Base-by-base conservation (phyloP, 768 basidiomycete genomes). In the Lentinula aciculospora region DNA sequence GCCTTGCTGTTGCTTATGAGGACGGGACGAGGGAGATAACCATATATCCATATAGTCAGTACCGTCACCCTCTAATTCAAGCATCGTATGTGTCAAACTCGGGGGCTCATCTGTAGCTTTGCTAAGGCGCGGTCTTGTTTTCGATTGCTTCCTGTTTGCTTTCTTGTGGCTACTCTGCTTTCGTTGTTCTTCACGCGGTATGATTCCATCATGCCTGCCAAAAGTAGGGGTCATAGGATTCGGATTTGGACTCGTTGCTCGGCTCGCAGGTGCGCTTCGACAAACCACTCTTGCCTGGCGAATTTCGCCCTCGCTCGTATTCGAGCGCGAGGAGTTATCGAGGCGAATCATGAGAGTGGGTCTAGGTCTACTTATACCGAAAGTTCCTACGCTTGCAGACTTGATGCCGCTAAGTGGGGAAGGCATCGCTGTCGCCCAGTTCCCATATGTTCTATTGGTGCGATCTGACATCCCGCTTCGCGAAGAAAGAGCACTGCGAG, bases 181-280 rank as follows among this genome's bases (percentile, higher is more conserved):
- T 50, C 19, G 39, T 10, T 53, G 34, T 53, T 6, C 32, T 12
- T 29, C 6, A 2, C 28, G 46, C 5, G 17, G n/a, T n/a, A n/a
- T n/a, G n/a, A n/a, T n/a, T n/a, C n/a, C n/a, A n/a, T n/a, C n/a
- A n/a, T n/a, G n/a, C n/a, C n/a, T 23, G 34, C 15, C 9, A 19
- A n/a, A 36, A 19, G 25, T 12, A 29, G 29, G 17, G 8, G 19
- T 36, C 31, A n/a, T 4, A 25, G 3, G 3, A 40, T 39, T 53
- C 21, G 34, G 32, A 28, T 53, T 36, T 17, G 51, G 51, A 27
- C 51, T 53, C 4, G 71, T 69, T 2, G 76, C 71, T 4, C 80
- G 69, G 17, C 81, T 81, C 5, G 74, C 70, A 1, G 81, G 80
- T 17, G 80, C 76, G 19, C 79, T 80, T 34, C 75, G 73, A 62